A percentile compares a stretch with the other conserved stretches of the same genome.
Conservation (phyloP, 139 green algal genomes). For the Closterium sp. region DNA sequence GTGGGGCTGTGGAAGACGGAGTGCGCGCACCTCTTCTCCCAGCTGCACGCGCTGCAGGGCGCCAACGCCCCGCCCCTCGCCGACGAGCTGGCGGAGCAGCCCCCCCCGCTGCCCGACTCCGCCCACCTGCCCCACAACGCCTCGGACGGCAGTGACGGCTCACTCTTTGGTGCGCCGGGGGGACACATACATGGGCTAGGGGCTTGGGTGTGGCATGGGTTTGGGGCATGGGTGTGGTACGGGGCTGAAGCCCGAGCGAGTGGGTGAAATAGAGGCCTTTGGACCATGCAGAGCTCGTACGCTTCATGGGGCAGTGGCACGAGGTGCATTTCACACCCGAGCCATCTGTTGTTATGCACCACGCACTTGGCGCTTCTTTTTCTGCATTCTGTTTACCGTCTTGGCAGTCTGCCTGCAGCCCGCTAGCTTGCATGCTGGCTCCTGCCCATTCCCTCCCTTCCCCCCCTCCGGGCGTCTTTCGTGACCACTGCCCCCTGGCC, state of each 20-base stretch:
- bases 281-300: neutral
- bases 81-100: neutral
- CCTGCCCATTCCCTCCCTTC: neutral
- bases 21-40: neutral
- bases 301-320: neutral
- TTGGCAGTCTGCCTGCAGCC: neutral
- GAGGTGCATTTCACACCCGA: neutral
- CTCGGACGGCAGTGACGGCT: neutral
- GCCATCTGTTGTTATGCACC: neutral
- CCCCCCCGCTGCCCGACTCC: neutral
- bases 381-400: neutral
- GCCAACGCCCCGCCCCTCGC: neutral
- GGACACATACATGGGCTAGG: too few species aligned
- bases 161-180: neutral
- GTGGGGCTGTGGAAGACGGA: slow-evolving; percentile 47
- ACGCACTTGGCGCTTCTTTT: neutral
- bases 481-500: neutral
- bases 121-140: neutral
- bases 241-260: too few species aligned
- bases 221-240: too few species aligned
- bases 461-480: neutral
- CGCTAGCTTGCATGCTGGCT: neutral
- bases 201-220: too few species aligned
- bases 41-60: neutral
- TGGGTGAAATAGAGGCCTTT: too few species aligned